A percentile compares a stretch with the other conserved stretches of the same genome.
phyloP scores from a whole-genome alignment of 805 yeast species.

The Ogataea paraovalis region DNA sequence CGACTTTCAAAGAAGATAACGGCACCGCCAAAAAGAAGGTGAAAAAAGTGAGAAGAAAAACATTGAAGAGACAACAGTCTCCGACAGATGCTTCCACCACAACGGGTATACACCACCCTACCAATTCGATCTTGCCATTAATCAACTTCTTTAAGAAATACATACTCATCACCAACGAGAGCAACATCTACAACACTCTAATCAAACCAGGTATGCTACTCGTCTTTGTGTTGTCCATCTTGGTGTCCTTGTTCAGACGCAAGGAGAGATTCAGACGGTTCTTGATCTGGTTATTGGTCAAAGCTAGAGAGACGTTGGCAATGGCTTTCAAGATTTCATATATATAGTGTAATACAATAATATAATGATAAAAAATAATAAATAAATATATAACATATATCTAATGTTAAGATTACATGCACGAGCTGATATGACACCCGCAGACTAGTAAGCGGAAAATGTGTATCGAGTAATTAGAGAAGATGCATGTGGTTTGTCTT shows the following conservation, averaged over 20 bases:
- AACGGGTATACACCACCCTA: neutral
- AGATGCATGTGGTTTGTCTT: too few relatives aligned
- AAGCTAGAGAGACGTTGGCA: constrained; percentile 17
- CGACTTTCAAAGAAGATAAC: neutral
- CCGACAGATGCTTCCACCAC: neutral
- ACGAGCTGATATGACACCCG: too few relatives aligned
- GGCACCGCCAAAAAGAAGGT: neutral
- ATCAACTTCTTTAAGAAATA: constrained; percentile 5
- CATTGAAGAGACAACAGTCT: neutral
- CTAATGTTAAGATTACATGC: too few relatives aligned
- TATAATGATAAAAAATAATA: neutral
- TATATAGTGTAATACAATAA: constrained; percentile 8
- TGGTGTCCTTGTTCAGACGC: constrained; percentile 12
- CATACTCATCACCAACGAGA: neutral
- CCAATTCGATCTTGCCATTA: neutral
- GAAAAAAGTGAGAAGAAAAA: constrained; percentile 3
- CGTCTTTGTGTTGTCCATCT: constrained; percentile 14
- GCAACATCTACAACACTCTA: constrained; percentile 4
- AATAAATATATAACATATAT: too few relatives aligned
- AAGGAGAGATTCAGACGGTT: constrained; percentile 7
- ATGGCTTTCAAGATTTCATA: constrained; percentile 31
- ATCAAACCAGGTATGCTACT: constrained; percentile 12
- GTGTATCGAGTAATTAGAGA: too few relatives aligned
- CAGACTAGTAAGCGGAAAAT: too few relatives aligned
- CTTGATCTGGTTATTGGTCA: constrained; percentile 16